Percentiles rank a stretch among this genome's conserved stretches.
These are phyloP conservation scores for Candida adriatica DNA, from an alignment of 805 yeast genomes.

Conservation along the genomic window DNA sequence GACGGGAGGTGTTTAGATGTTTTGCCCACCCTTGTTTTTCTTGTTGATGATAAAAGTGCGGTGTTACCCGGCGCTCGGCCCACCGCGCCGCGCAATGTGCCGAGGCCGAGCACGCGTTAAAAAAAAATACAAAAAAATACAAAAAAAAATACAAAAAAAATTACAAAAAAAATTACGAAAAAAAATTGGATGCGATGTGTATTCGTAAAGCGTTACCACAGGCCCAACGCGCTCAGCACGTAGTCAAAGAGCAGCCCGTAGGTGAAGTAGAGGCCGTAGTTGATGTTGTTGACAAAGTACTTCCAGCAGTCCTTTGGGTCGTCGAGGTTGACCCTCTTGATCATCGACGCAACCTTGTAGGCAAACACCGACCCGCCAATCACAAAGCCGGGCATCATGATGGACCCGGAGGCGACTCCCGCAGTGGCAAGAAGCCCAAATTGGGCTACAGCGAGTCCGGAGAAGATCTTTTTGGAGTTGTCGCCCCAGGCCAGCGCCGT, in stretches of 20 bases:
- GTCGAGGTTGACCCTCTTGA: slow-evolving; percentile 69
- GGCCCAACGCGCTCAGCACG: slow-evolving; percentile 40
- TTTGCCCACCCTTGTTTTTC: too few species aligned
- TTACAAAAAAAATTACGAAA: too few species aligned
- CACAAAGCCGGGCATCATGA: slow-evolving; percentile 80
- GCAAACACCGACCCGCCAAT: slow-evolving; percentile 62
- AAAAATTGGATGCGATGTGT: too few species aligned
- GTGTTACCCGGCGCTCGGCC: too few species aligned
- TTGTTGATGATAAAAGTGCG: too few species aligned
- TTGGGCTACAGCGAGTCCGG: slow-evolving; percentile 62
- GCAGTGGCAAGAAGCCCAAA: slow-evolving; percentile 55
- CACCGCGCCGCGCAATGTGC: too few species aligned
- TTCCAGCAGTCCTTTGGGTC: slow-evolving; percentile 78
- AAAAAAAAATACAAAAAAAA: too few species aligned
- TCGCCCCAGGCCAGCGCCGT: slow-evolving; percentile 95
- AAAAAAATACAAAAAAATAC: too few species aligned
- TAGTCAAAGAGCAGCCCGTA: slow-evolving; percentile 64
- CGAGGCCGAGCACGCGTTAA: too few species aligned
- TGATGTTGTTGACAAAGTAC: slow-evolving; percentile 68
- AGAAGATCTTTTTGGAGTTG: slow-evolving; percentile 61
- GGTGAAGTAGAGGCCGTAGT: slow-evolving; percentile 65
- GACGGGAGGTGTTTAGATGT: too few species aligned
- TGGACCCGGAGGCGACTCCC: slow-evolving; percentile 58
- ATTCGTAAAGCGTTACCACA: slow-evolving; percentile 28
- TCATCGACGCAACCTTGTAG: slow-evolving; percentile 61